Evolutionary conservation across 2,329 filamentous ascomycete genomes (phyloP).

Genomic region (Cladosporium sp.): DNA sequence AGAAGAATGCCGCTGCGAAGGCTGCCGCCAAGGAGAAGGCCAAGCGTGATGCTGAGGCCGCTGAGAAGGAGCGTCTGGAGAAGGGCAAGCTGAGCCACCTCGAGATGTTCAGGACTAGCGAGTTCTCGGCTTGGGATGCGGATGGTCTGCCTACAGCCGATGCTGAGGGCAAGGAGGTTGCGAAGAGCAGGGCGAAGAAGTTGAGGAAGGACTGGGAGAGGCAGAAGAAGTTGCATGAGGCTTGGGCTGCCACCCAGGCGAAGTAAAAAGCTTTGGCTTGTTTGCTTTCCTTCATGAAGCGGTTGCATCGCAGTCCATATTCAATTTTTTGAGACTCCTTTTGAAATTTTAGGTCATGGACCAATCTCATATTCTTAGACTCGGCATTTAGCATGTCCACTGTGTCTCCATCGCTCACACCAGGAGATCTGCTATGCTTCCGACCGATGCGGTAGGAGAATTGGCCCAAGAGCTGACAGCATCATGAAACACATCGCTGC

Average conservation of each 20-base stretch:
- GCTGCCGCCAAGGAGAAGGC: conserved; percentile 48
- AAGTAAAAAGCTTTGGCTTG: neutral
- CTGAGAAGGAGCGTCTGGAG: conserved; percentile 51
- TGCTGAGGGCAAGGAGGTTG: conserved; percentile 73
- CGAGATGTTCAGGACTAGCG: conserved; percentile 59
- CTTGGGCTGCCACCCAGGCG: conserved; percentile 40
- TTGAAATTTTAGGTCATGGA: neutral
- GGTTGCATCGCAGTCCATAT: neutral
- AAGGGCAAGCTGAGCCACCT: conserved; percentile 59
- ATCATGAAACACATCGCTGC: no score
- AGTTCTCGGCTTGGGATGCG: conserved; percentile 78
- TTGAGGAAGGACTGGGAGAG: conserved; percentile 85
- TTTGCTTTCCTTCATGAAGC: neutral
- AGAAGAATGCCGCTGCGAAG: conserved; percentile 54
- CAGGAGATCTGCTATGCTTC: no score
- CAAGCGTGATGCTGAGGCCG: conserved; percentile 55
- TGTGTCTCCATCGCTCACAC: no score
- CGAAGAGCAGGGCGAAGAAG: conserved; percentile 79
- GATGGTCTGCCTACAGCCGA: conserved; percentile 78
- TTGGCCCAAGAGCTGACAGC: no score
- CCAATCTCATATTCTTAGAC: no score
- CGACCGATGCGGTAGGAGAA: no score
- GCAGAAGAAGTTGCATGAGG: conserved; percentile 82
- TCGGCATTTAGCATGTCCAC: no score
- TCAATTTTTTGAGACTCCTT: neutral